Base-by-base conservation (phyloP, 345 rosid genomes). In the Trapa incisa region DNA sequence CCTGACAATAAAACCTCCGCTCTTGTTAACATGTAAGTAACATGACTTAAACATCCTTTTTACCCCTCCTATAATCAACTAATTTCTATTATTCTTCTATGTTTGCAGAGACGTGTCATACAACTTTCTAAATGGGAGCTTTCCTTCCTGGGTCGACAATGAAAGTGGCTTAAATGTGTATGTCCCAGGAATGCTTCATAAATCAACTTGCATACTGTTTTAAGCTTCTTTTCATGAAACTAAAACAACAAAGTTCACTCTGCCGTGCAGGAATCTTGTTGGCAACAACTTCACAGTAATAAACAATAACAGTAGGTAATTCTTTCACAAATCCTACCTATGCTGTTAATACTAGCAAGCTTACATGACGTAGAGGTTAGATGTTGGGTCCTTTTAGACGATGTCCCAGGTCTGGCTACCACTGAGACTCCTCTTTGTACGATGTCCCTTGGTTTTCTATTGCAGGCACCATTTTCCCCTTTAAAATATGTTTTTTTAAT, bases 21-120 rank as follows among this genome's bases (percentile, higher is more conserved):
- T 53, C 86, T 91, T 68, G 58, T 13, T 48, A 81, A 79, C 70
- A 78, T 90, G 97, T 88, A 73, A 74, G 97, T 67, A 38, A 3
- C 6, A 5, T 29, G 29, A 22, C 29, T 0, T 22, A 22, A 22
- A 22, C 29, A 22, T 22, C 29, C 29, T 22, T 22, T 22, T 22
- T 22, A 22, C 29, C 29, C 29, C 29, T 22, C 29, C 29, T 22
- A 57, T 38, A 39, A 42, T 14, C 3, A 36, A 32, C 66, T 65
- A 50, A 69, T 33, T 17, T 37, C 33, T 67, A 33, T 12, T 66
- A 3, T 38, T 54, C 6, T 67, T 54, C 53, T 43, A 11, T 62
- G 36, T 62, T 79, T 63, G 48, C 79, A 89, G 97, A 83, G 97
- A 91, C 80, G 79, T 86, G 48, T 85, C 97, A 0, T 89, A 89